Evolutionary conservation across 768 basidiomycete species (phyloP), one percentile per base, ranked within the genome.

Genomic region (Tulasnella sp.): DNA sequence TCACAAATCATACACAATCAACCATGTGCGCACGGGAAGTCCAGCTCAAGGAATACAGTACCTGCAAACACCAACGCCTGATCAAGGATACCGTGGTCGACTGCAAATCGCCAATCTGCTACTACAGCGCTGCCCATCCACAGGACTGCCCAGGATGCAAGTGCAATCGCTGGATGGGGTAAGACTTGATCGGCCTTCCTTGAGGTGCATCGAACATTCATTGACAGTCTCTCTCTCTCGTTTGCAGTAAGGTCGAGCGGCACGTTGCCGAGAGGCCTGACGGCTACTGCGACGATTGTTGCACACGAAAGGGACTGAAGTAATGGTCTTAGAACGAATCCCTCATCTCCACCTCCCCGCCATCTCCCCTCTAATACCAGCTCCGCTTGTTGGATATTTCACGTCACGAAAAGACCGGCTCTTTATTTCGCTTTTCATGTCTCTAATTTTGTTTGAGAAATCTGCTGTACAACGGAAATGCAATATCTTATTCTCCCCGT

Each of bases 191-290:
- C 86, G 84, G 66, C 78, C 76, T 55, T 77, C 80, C 10, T 29
- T n/a, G 5, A 1, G 13, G 13, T 4, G 23, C 27, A 43, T 54
- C 61, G 15, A 56, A 21, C 9, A 32, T 61, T 59, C 38, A 21
- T 32, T 3, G 19, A 48, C 32, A 26, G 42, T n/a, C n/a, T n/a
- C n/a, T n/a, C n/a, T n/a, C n/a, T 32, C 63, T 51, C 27, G n/a
- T 52, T 52, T 29, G 27, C 38, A 56, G 55, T 26, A 32, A n/a
- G 23, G 27, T 43, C 19, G 24, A 23, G 13, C 49, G 32, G 24
- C 66, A 78, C 76, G 58, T 80, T 82, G 65, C 83, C 85, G 19
- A 73, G 81, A 58, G 77, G 85, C 56, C 45, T 76, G 49, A 65
- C 75, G 62, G 73, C 72, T 15, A 61, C 67, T 24, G 72, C 78